A percentile compares a stretch with the other conserved stretches of the same genome.
phyloP scores from a whole-genome alignment of 2,329 filamentous ascomycete genomes.

The Arthrobotrys entomopaga region DNA sequence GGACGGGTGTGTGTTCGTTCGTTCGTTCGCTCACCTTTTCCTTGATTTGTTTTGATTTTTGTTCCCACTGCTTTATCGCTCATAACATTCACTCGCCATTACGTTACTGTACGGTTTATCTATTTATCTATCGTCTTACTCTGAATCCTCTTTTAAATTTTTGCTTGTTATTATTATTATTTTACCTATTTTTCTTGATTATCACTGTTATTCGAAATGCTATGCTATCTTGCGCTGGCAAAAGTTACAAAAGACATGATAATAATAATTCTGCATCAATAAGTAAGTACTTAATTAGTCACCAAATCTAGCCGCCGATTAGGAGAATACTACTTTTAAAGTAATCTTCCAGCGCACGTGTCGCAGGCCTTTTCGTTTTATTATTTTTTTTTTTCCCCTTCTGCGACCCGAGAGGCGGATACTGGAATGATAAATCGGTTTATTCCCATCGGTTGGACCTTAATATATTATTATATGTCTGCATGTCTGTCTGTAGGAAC shows the following conservation, averaged over 20 bases:
- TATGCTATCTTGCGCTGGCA: too few species aligned
- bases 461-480: conserved; percentile 28
- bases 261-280: too few species aligned
- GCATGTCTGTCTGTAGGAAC: conserved; percentile 25
- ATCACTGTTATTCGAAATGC: too few species aligned
- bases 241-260: too few species aligned
- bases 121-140: background rate
- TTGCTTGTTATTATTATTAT: too few species aligned
- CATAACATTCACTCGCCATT: conserved; percentile 19
- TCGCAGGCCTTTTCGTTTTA: conserved; percentile 38
- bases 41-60: conserved; percentile 11
- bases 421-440: background rate
- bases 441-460: conserved; percentile 38
- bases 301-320: background rate
- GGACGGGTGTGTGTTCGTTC: background rate
- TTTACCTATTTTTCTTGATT: too few species aligned
- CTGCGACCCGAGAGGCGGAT: conserved; percentile 10
- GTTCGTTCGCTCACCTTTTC: background rate
- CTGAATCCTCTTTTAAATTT: too few species aligned
- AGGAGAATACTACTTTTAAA: too few species aligned
- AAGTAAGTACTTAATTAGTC: background rate
- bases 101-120: too few species aligned
- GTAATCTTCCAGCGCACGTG: conserved; percentile 28
- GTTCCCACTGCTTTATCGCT: conserved; percentile 22
- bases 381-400: too few species aligned